phyloP scores from a whole-genome alignment of 768 basidiomycete genomes.

The Sarcomyxa edulis region DNA sequence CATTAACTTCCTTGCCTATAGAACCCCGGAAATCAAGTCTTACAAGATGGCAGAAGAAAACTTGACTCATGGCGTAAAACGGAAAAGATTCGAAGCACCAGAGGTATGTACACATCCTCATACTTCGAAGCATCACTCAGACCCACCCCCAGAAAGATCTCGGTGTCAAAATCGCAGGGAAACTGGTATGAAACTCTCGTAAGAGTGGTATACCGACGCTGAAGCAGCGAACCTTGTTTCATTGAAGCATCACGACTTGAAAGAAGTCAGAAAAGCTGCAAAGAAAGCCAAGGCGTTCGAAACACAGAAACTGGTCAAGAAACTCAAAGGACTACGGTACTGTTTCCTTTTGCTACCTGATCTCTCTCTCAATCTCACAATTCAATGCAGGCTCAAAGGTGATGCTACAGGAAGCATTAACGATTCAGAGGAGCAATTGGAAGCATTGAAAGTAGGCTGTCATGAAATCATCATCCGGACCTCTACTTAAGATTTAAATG shows the following conservation, averaged over 20 bases:
- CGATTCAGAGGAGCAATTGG: conserved; percentile 57
- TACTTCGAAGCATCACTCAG: not conserved
- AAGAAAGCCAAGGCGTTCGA: conserved; percentile 83
- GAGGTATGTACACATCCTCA: not conserved
- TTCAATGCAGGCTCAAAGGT: conserved; percentile 29
- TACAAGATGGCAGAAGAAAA: conserved; percentile 3
- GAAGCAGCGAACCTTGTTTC: not conserved
- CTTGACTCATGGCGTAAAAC: conserved; percentile 13
- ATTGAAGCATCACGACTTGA: conserved; percentile 67
- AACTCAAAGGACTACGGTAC: conserved; percentile 61
- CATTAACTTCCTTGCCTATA: conserved; percentile 4
- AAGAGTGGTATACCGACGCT: not conserved
- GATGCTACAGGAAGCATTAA: conserved; percentile 30
- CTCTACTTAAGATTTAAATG: not conserved
- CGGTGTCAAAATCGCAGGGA: conserved; percentile 39
- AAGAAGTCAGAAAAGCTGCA: conserved; percentile 66
- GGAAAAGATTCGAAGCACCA: conserved; percentile 5
- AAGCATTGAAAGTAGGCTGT: conserved; percentile 55
- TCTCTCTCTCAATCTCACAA: not conserved
- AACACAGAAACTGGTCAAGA: conserved; percentile 78
- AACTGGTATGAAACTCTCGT: conserved; percentile 49
- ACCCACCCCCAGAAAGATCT: conserved; percentile 29
- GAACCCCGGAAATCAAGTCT: no score
- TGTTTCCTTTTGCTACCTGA: not conserved
- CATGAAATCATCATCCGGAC: not conserved